Percentiles rank a stretch among this genome's conserved stretches.
Evolutionary conservation across 2,329 filamentous ascomycete genomes (phyloP).

Genomic region (Penicillium sp.): DNA sequence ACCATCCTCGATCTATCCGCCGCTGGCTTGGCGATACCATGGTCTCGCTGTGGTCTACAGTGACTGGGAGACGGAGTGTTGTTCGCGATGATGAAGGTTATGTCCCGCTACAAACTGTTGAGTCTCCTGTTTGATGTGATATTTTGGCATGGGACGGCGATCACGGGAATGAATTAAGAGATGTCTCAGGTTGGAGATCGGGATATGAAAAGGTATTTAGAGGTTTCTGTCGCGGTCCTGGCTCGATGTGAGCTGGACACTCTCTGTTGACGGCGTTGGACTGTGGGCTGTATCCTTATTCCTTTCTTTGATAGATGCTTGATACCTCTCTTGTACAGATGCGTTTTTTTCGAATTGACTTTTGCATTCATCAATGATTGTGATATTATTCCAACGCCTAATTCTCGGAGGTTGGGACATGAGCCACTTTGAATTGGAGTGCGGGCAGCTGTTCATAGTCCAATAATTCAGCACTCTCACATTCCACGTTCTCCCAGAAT

Average conservation of each 20-base stretch:
- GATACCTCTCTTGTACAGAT: conserved; percentile 22
- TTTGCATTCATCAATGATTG: too few relatives aligned
- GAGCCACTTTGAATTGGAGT: neutral
- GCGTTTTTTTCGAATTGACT: neutral
- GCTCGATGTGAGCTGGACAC: neutral
- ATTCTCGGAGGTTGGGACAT: neutral
- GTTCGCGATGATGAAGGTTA: conserved; percentile 43
- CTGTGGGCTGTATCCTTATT: neutral
- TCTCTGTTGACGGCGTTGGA: neutral
- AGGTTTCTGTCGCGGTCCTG: neutral
- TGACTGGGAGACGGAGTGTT: conserved; percentile 30
- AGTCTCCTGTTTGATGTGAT: conserved; percentile 33
- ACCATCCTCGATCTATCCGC: conserved; percentile 19
- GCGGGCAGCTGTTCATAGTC: neutral
- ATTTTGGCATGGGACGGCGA: neutral
- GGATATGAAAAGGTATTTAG: neutral
- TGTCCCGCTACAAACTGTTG: conserved; percentile 49
- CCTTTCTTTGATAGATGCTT: conserved; percentile 6
- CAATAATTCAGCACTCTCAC: neutral
- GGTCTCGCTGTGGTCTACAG: conserved; percentile 31
- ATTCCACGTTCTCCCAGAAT: neutral
- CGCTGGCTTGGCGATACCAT: conserved; percentile 22
- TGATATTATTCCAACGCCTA: too few relatives aligned
- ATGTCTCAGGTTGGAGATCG: neutral
- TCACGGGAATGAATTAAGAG: neutral